Base-by-base conservation (phyloP, 176 grass and related monocot species). In the Luzula sylvatica region DNA sequence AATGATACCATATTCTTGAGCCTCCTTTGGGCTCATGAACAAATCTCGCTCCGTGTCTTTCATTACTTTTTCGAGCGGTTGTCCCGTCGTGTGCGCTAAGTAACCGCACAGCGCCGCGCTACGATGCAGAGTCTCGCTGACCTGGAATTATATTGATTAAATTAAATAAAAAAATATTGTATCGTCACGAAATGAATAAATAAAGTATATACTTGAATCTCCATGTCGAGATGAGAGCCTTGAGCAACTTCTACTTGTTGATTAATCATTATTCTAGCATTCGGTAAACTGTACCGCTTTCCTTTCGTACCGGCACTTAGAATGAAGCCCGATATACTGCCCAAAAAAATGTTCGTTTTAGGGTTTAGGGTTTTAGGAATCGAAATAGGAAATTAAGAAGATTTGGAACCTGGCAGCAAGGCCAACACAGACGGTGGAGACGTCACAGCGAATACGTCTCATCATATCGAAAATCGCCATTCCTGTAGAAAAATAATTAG, bases 201-300 rank as follows among this genome's bases (percentile, higher is more conserved):
- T 42, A 52, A 18, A n/a, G n/a, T n/a, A 12, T 22, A 76, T 78
- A 96, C 90, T 83, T 96, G 90, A 56, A 96, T 82, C 38, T 96
- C 90, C 68, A 96, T 79, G 68, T 96, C 90, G 51, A 80, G 78
- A 41, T 86, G 80, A 46, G 73, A 64, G 69, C 90, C 90, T 59
- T 96, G 84, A 55, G 80, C 67, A 58, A 80, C 90, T 59, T 80
- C 90, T 38, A 88, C 67, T 64, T 83, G 90, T 55, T 96, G 90
- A 78, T 86, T 83, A 61, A 96, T 96, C 90, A 96, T 96, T 70
- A 96, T 96, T 48, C 90, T 88, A 25, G 90, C 87, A 75, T 96
- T 96, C 7, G 90, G 90, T 47, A 96, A 81, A 63, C 90, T 89
- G 67, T 82, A 86, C 27, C 90, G 54, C 62, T 95, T 95, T 50